Evolutionary conservation across 257 asterid genomes (phyloP).

Genomic region (Voacanga thouarsii): DNA sequence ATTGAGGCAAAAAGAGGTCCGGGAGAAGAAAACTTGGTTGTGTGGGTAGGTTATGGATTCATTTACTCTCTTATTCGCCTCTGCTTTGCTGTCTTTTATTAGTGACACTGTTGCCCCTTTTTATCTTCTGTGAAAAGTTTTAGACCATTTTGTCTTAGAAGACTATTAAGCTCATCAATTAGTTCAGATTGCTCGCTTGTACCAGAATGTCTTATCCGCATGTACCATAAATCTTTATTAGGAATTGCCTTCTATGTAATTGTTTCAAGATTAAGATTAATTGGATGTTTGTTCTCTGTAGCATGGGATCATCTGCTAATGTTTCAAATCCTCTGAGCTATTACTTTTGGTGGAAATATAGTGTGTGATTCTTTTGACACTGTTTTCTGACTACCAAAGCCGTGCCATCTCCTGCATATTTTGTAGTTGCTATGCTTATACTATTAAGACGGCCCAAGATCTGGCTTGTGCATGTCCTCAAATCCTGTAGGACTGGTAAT

Average conservation of each 20-base stretch:
- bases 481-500: background rate
- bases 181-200: background rate
- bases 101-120: background rate
- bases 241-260: background rate
- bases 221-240: background rate
- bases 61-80: conserved; percentile 5
- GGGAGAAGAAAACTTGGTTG: conserved; percentile 82
- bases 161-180: background rate
- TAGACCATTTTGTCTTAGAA: background rate
- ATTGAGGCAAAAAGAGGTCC: conserved; percentile 77
- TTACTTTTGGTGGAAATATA: background rate
- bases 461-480: background rate
- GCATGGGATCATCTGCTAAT: background rate
- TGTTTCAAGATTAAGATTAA: background rate
- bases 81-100: background rate
- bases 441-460: background rate
- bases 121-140: background rate
- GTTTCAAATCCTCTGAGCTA: background rate
- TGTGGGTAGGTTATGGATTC: conserved; percentile 57
- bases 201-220: background rate
- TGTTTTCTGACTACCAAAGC: background rate
- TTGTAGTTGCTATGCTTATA: background rate
- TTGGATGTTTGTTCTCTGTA: background rate
- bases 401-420: background rate
- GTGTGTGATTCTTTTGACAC: background rate